Evolutionary conservation across 116 monocot genomes (phyloP).

Genomic region (Iris pallida): DNA sequence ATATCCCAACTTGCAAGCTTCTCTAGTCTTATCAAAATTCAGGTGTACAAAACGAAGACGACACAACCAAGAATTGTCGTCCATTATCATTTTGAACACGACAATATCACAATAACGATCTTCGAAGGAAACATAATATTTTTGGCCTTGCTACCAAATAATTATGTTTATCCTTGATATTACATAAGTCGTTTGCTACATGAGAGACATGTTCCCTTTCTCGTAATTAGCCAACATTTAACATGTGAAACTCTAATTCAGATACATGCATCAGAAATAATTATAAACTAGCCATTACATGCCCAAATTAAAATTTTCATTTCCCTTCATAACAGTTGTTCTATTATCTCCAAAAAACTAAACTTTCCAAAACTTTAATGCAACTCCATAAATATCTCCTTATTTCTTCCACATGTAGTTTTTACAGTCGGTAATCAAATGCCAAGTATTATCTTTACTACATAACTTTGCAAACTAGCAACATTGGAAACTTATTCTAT

Average conservation of each 20-base stretch:
- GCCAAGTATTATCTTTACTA: not conserved
- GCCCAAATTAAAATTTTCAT: not conserved
- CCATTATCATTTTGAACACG: not conserved
- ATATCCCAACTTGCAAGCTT: not conserved
- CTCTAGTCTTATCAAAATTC: conserved; percentile 1
- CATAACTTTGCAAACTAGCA: not conserved
- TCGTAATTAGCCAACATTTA: not conserved
- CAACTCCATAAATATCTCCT: not conserved
- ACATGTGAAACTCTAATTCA: not conserved
- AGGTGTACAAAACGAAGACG: not conserved
- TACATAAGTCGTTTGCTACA: not conserved
- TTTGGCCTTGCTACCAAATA: not conserved
- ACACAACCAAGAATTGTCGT: not conserved
- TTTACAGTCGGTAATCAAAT: not conserved
- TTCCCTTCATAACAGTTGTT: not conserved
- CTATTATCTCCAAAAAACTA: not conserved
- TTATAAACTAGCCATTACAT: not conserved
- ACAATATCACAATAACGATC: not conserved
- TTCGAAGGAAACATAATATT: conserved; percentile 2
- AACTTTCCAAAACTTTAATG: not conserved
- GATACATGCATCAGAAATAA: not conserved
- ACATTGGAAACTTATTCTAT: not conserved
- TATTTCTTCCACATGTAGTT: conserved; percentile 4
- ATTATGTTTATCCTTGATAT: not conserved
- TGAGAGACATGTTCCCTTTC: not conserved